phyloP scores from a whole-genome alignment of 371 early-diverging fungal species.

The Mortierella sp. region DNA sequence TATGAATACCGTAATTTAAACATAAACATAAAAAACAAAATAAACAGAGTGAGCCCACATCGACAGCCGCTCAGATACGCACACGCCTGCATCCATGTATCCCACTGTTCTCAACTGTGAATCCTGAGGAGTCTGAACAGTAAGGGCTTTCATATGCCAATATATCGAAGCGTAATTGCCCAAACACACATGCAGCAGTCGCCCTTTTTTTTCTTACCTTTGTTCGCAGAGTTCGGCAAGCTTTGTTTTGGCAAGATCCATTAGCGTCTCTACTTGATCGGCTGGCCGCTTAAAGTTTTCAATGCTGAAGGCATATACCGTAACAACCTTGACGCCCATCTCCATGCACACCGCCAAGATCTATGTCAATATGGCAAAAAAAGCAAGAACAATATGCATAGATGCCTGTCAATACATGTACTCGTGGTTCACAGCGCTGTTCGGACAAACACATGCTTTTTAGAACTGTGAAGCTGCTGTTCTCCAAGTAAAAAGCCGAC shows the following conservation, averaged over 20 bases:
- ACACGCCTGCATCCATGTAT: background rate
- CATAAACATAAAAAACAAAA: background rate
- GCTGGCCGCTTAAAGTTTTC: slow-evolving; percentile 97
- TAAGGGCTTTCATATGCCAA: slow-evolving; percentile 31
- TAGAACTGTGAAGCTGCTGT: background rate
- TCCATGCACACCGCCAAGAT: slow-evolving; percentile 90
- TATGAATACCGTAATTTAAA: slow-evolving; percentile 6
- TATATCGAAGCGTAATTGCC: background rate
- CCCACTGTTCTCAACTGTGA: background rate
- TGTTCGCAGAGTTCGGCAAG: slow-evolving; percentile 81
- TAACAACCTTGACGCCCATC: slow-evolving; percentile 90
- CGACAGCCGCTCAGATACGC: background rate
- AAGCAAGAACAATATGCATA: no score
- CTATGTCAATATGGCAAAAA: slow-evolving; percentile 54
- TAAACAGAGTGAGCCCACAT: slow-evolving; percentile 4
- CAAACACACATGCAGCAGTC: background rate
- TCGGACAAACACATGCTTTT: background rate
- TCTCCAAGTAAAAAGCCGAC: background rate
- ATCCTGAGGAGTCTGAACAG: background rate
- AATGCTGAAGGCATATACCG: slow-evolving; percentile 98
- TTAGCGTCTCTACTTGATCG: slow-evolving; percentile 93
- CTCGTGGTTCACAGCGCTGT: no score
- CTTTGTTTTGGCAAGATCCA: slow-evolving; percentile 87
- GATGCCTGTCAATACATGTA: no score
- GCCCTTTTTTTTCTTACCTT: slow-evolving; percentile 63